Conservation (phyloP, 805 yeast species). For the Kazachstania africana region DNA sequence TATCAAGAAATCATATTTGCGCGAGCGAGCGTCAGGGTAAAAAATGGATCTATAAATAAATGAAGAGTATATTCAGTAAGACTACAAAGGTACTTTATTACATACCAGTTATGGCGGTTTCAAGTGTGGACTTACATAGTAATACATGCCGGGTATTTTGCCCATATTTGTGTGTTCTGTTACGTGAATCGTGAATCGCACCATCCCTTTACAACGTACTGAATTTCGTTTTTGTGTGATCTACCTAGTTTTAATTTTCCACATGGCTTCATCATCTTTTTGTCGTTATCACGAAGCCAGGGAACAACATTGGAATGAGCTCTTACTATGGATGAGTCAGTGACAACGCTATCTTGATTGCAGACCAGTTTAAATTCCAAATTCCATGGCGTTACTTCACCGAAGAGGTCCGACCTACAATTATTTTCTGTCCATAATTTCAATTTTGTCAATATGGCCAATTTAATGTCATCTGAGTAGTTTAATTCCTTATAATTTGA, state of each 20-base stretch:
- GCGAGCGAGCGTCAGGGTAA: no score
- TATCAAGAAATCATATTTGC: no score
- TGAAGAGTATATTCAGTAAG: no score
- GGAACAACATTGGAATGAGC: conserved; percentile 19
- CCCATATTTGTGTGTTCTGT: no score
- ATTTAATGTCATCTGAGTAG: conserved; percentile 15
- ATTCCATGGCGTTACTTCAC: conserved; percentile 20
- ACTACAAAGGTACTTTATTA: no score
- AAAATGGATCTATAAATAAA: no score
- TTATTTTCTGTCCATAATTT: conserved; percentile 20
- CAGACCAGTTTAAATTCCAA: conserved; percentile 8
- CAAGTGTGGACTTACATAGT: no score
- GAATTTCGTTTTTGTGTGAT: conserved; percentile 12
- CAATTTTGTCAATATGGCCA: conserved; percentile 22
- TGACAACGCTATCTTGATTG: not conserved
- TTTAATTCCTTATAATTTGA: conserved; percentile 5
- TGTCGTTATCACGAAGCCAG: conserved; percentile 9
- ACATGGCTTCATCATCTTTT: conserved; percentile 20
- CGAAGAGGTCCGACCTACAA: conserved; percentile 19
- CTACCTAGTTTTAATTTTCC: conserved; percentile 17
- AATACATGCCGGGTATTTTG: no score
- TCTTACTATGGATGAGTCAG: conserved; percentile 13
- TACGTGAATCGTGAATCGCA: conserved; percentile 21
- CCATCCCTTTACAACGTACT: conserved; percentile 28
- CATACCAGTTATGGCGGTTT: no score